Evolutionary conservation across 1,284 basidiomycete species (phyloP).

Genomic region (Fomitiporia mediterranea): DNA sequence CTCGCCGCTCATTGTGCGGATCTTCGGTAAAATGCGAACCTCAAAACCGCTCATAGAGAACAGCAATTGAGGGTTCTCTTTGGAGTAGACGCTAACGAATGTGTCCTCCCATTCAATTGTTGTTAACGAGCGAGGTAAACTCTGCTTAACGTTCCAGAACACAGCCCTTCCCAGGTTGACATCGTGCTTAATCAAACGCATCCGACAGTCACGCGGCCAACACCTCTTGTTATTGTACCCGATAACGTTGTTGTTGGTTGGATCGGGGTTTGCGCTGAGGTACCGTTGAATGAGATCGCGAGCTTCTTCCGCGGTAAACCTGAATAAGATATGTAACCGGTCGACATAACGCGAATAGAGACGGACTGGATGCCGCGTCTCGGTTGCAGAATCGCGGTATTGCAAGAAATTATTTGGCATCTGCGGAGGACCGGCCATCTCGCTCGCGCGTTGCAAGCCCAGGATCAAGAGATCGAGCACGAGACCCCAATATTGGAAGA

Average conservation of each 20-base stretch:
- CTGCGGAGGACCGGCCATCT: conserved; percentile 94
- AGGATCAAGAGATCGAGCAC: conserved; percentile 90
- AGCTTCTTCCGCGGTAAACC: conserved; percentile 97
- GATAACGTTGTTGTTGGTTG: conserved; percentile 98
- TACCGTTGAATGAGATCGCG: conserved; percentile 98
- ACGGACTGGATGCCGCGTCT: conserved; percentile 91
- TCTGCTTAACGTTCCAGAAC: conserved; percentile 99
- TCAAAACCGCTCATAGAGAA: conserved; percentile 99
- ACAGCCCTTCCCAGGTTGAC: conserved; percentile 98
- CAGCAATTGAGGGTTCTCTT: conserved; percentile 95
- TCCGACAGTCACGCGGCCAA: conserved; percentile 98
- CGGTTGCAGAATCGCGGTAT: conserved; percentile 88
- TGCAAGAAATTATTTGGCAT: conserved; percentile 97
- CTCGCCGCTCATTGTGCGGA: conserved; percentile 91
- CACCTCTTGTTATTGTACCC: conserved; percentile 99
- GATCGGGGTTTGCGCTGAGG: conserved; percentile 94
- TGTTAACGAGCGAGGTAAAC: conserved; percentile 90
- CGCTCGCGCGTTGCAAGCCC: conserved; percentile 89
- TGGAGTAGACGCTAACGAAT: conserved; percentile 94
- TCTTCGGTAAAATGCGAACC: conserved; percentile 94
- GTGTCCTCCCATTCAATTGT: conserved; percentile 99
- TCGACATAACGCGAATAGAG: conserved; percentile 96
- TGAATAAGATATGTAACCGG: conserved; percentile 90
- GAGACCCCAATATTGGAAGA: conserved; percentile 95
- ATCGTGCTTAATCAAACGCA: conserved; percentile 99